Evolutionary conservation across 371 early-diverging fungal genomes (phyloP), one percentile per base, ranked within the genome.

Genomic region (Mortierella sp.): DNA sequence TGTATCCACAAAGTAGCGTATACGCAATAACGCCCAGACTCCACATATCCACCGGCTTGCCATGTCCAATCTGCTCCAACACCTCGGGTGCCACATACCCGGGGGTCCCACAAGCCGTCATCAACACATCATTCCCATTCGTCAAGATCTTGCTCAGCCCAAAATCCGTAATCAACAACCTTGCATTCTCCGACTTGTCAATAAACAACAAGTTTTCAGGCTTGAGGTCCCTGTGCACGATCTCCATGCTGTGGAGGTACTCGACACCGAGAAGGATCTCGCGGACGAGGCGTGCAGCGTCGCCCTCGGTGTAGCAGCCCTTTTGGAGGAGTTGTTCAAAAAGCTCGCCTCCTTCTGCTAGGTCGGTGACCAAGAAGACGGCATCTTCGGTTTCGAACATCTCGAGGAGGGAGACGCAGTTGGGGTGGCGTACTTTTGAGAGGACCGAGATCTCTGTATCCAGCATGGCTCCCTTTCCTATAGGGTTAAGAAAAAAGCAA

Each of bases 1-100:
- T 93, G 69, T 91, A 92, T 14, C 98, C 98, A 81, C 93, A 94
- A 13, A 97, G 89, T 72, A 97, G 89, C n/a, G 95, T 95, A 83
- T 94, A 97, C 9, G 96, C 89, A 73, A 98, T 94, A 31, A 98
- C 95, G 14, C 98, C 98, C 73, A 97, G 88, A 53, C 95, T 92
- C 98, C 98, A 98, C 82, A 97, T 88, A 81, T 98, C 98, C 34
- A 93, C 93, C 43, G 92, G 93, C 72, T 91, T 92, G 57, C 93
- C 92, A 80, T 93, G 92, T 0, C 93, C 93, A 3, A 88, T 86
- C 59, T 91, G 94, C 57, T 90, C 90, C 71, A 97, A 90, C n/a
- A 97, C 91, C 83, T 97, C 98, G 5, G 98, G 98, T 10, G 96
- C 95, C 83, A 96, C 96, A 88, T 96, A 97, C 48, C 96, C 95